phyloP scores from a whole-genome alignment of 148 eudicot species.

The Rhododendron williamsianum region DNA sequence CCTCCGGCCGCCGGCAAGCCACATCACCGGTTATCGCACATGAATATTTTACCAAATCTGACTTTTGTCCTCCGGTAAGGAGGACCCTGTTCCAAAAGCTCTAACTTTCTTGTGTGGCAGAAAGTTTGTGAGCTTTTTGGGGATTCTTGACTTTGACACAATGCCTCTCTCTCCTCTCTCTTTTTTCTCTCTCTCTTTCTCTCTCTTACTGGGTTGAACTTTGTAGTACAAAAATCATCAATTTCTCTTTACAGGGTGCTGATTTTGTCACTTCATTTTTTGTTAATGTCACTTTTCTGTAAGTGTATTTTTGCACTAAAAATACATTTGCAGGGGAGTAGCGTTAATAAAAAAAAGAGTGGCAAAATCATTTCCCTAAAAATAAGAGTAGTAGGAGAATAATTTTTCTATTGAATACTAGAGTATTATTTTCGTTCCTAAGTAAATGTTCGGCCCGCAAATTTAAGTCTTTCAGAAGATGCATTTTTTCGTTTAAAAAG shows the following conservation, averaged over 20 bases:
- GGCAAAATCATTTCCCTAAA: no score
- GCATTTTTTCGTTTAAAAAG: no score
- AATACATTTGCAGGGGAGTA: no score
- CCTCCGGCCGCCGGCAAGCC: conserved; percentile 37
- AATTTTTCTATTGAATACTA: background rate
- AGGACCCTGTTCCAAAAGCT: background rate
- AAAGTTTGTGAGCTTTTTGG: conserved; percentile 2
- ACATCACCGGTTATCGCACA: conserved; percentile 35
- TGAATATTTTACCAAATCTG: conserved; percentile 19
- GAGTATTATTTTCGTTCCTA: no score
- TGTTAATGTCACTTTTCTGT: no score
- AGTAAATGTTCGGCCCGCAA: no score
- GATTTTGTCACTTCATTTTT: no score
- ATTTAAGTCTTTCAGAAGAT: no score
- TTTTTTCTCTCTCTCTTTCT: background rate
- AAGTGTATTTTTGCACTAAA: no score
- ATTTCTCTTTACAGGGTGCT: no score
- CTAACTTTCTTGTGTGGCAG: background rate
- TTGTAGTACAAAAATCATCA: background rate
- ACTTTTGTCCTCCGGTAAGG: background rate
- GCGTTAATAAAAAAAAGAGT: no score
- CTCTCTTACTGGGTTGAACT: background rate
- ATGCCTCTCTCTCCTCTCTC: background rate
- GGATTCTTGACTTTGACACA: background rate
- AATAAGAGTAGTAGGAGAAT: background rate